Base-by-base conservation (phyloP, 805 yeast species). In the Sugiyamaella floridensis region DNA sequence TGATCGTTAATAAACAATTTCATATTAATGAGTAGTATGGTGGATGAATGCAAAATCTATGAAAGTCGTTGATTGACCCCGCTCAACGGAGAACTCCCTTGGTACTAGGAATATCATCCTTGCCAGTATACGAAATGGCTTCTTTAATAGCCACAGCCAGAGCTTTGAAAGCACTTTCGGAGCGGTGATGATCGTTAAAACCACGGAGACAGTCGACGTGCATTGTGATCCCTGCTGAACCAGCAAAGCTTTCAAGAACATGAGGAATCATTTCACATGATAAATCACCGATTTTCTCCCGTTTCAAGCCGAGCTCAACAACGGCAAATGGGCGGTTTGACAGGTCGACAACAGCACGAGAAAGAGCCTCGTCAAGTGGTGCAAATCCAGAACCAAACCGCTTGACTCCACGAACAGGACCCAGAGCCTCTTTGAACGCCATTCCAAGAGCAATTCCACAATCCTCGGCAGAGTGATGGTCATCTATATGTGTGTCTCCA, bases 241-340 rank as follows among this genome's bases (percentile, higher is more conserved):
- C 88, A 2, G 98, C 97, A 74, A 93, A 93, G 61, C 95, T 85
- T 69, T 89, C 96, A 56, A 93, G 67, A 47, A 93, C 90, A 68
- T 93, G 99, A n/a, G 97, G 97, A 58, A 93, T 85, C 99, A 93
- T 93, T 72, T 93, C 99, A 63, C 93, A 81, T 40, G 89, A 81
- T 49, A 93, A 76, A 63, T 87, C 95, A 50, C 99, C 99, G 60
- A 93, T 82, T 67, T 85, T 89, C 67, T 93, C 99, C 58, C 99
- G 78, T 69, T 85, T 86, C 64, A 93, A 77, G 0, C 96, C 97
- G 55, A 93, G 75, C 40, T 93, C 96, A 41, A 89, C 76, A 15
- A 88, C 93, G 0, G 97, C 95, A 69, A 71, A 90, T 1, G 99
- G 98, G 60, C 99, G 78, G 68, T 89, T 89, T 15, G 96, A 87